Conservation (phyloP, 441 rosid genomes). For the Populus hybrid region DNA sequence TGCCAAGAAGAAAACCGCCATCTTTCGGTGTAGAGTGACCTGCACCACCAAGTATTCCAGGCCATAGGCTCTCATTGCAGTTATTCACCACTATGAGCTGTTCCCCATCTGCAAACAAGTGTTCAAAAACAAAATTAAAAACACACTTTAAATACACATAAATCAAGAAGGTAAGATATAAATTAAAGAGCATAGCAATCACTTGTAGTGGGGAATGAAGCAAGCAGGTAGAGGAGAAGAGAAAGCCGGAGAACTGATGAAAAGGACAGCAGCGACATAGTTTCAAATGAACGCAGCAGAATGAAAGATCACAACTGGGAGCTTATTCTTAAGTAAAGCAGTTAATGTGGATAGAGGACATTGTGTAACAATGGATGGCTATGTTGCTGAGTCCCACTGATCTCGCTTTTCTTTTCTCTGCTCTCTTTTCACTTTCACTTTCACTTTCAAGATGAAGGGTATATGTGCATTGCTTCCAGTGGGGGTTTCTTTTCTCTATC, state of each 20-base stretch:
- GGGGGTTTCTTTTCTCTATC: constrained; percentile 38
- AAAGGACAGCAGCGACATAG: constrained; percentile 29
- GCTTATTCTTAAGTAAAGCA: constrained; percentile 18
- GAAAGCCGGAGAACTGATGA: constrained; percentile 21
- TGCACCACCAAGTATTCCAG: constrained; percentile 75
- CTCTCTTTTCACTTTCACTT: constrained; percentile 5
- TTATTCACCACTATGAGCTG: constrained; percentile 83
- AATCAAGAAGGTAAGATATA: not conserved
- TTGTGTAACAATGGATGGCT: constrained; percentile 7
- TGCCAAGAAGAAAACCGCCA: constrained; percentile 73
- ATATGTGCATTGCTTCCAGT: constrained; percentile 69
- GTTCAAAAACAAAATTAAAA: not conserved
- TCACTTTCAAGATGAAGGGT: constrained; percentile 32
- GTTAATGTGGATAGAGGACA: constrained; percentile 9
- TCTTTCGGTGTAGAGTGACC: constrained; percentile 59
- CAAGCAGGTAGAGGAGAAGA: constrained; percentile 33
- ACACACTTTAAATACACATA: not conserved
- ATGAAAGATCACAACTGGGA: not conserved
- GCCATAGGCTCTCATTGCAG: constrained; percentile 87
- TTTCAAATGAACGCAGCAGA: constrained; percentile 5
- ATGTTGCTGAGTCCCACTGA: not conserved
- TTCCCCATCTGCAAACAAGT: constrained; percentile 51
- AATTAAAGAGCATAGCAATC: constrained; percentile 6
- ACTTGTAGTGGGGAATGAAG: constrained; percentile 34
- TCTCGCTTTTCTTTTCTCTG: constrained; percentile 19